A percentile compares a stretch with the other conserved stretches of the same genome.
Conservation (phyloP, 345 rosid genomes). For the Eucalyptus camaldulensis region DNA sequence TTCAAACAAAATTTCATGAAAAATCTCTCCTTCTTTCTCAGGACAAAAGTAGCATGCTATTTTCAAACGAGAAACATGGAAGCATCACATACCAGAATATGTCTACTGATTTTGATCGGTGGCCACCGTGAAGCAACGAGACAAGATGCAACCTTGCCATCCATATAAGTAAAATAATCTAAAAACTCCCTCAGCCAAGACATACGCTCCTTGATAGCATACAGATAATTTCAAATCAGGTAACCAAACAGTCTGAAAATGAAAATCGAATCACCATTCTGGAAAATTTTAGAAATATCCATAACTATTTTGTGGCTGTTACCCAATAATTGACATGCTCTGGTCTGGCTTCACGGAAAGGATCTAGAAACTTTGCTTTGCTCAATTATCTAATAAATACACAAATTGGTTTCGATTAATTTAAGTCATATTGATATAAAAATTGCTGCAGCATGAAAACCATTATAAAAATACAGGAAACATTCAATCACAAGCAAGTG, state of each 20-base stretch:
- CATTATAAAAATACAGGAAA: not conserved
- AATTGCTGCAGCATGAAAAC: not conserved
- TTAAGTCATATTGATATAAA: not conserved
- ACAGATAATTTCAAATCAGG: constrained; percentile 40
- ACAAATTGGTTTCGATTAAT: not conserved
- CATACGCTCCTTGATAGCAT: not conserved
- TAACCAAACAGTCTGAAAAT: constrained; percentile 44
- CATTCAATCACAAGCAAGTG: not conserved
- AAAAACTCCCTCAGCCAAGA: no score
- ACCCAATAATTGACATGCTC: constrained; percentile 51
- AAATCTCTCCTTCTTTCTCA: not conserved
- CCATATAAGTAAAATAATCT: no score
- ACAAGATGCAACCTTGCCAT: not conserved
- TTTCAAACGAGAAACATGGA: not conserved
- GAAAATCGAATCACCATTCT: not conserved
- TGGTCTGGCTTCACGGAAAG: constrained; percentile 64
- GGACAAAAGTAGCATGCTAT: not conserved
- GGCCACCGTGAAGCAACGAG: constrained; percentile 54
- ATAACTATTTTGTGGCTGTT: not conserved
- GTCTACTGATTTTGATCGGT: constrained; percentile 36
- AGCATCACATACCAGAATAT: not conserved
- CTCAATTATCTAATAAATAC: constrained; percentile 54
- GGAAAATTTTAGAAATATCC: not conserved
- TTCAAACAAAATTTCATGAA: no score
- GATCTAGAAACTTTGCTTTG: constrained; percentile 56